phyloP scores from a whole-genome alignment of 352 stramenopile genomes.

The Ophiocytium majus region DNA sequence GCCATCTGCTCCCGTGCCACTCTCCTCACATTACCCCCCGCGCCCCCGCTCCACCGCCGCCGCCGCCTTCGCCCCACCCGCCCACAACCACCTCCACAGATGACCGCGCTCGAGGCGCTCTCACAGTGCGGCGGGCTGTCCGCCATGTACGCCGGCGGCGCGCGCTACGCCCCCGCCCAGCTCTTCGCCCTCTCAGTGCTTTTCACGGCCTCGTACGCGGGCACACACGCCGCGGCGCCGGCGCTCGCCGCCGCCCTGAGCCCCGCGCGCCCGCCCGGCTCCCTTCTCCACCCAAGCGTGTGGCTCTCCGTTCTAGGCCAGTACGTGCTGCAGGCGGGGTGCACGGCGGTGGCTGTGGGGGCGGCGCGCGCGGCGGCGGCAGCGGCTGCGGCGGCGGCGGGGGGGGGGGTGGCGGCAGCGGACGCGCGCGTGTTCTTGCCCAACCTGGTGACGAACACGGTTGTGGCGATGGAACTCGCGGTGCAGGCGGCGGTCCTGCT shows the following conservation, averaged over 20 bases:
- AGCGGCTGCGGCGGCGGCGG: neutral
- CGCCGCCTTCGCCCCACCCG: neutral
- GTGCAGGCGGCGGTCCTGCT: conserved; percentile 21
- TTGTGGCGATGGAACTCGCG: conserved; percentile 23
- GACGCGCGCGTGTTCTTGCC: conserved; percentile 24
- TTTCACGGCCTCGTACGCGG: neutral
- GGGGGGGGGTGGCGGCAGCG: neutral
- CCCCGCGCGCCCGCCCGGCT: conserved; percentile 22
- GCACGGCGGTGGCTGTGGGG: conserved; percentile 23
- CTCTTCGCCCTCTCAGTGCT: conserved; percentile 13
- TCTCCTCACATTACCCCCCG: neutral
- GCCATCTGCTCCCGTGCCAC: neutral
- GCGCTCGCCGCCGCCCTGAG: neutral
- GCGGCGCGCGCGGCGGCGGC: conserved; percentile 3
- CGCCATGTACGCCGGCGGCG: conserved; percentile 31
- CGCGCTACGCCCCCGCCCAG: conserved; percentile 9
- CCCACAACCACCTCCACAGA: neutral
- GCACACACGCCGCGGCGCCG: neutral
- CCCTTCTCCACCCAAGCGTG: conserved; percentile 34
- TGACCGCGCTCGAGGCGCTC: conserved; percentile 34
- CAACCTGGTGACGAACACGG: conserved; percentile 38
- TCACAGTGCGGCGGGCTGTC: conserved; percentile 31
- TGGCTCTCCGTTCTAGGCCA: conserved; percentile 38
- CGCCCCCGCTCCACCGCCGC: neutral
- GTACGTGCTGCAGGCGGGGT: conserved; percentile 30